Evolutionary conservation across 1,284 basidiomycete genomes (phyloP).

Genomic region (Moniliella sp.): DNA sequence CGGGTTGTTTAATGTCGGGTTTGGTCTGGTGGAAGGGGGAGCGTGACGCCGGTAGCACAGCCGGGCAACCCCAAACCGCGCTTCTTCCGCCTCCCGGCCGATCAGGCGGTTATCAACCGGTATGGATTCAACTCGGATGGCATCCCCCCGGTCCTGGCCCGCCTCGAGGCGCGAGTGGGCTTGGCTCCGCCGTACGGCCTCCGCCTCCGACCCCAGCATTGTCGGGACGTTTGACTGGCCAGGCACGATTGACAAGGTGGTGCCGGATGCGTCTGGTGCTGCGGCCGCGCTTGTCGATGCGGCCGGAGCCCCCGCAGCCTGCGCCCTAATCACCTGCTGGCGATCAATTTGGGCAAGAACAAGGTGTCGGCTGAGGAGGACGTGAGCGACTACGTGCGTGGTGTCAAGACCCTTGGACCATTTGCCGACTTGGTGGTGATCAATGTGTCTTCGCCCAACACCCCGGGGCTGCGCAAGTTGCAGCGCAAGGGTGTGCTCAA

Average conservation of each 20-base stretch:
- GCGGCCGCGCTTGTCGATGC: constrained; percentile 18
- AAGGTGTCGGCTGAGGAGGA: constrained; percentile 62
- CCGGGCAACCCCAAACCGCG: constrained; percentile 77
- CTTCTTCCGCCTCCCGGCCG: constrained; percentile 66
- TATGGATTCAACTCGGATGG: constrained; percentile 89
- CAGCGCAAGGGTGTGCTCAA: constrained; percentile 59
- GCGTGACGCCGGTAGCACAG: constrained; percentile 83
- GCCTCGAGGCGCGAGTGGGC: constrained; percentile 42
- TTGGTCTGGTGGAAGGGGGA: constrained; percentile 95
- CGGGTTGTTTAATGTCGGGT: constrained; percentile 72
- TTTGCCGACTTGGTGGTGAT: constrained; percentile 81
- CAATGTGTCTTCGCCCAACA: constrained; percentile 92
- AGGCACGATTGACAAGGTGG: constrained; percentile 9
- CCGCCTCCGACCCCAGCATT: constrained; percentile 13
- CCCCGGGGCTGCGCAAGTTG: constrained; percentile 70
- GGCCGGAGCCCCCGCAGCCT: constrained; percentile 45
- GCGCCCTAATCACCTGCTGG: constrained; percentile 52
- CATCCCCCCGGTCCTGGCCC: constrained; percentile 57
- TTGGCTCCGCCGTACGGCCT: constrained; percentile 25
- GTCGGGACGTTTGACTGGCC: constrained; percentile 7
- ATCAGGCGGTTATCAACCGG: constrained; percentile 72
- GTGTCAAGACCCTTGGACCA: constrained; percentile 61
- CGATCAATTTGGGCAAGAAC: constrained; percentile 90
- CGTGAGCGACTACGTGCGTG: constrained; percentile 58
- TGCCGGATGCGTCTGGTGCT: constrained; percentile 12